Evolutionary conservation across 2,329 filamentous ascomycete genomes (phyloP).

Genomic region (Triangularia setosa): DNA sequence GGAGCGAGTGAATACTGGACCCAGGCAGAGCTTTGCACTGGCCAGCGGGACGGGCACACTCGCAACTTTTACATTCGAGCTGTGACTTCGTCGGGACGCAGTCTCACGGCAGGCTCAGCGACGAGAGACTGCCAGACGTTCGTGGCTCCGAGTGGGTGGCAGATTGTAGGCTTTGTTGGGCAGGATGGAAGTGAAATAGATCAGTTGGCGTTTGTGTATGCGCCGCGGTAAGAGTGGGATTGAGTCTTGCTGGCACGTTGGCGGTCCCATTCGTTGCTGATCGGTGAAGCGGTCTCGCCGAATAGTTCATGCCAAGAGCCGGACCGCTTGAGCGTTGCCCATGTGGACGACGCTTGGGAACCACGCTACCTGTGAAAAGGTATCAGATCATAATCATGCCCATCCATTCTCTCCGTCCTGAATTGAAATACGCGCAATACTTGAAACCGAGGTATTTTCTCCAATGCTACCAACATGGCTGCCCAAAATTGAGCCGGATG

Average conservation of each 20-base stretch:
- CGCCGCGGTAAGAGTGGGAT: slow-evolving; percentile 33
- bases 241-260: not conserved
- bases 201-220: slow-evolving; percentile 48
- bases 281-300: not conserved
- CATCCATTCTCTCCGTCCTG: not conserved
- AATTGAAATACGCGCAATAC: not conserved
- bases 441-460: not conserved
- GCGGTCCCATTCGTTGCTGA: not conserved
- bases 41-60: slow-evolving; percentile 41
- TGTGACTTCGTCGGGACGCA: slow-evolving; percentile 47
- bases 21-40: slow-evolving; percentile 47
- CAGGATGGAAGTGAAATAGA: slow-evolving; percentile 54
- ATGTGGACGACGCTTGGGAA: not conserved
- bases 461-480: not conserved
- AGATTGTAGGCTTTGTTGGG: slow-evolving; percentile 51
- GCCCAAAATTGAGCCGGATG: not conserved
- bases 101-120: slow-evolving; percentile 40
- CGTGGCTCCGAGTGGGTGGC: slow-evolving; percentile 45
- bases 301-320: not conserved
- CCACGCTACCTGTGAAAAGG: not conserved
- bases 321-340: not conserved
- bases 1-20: slow-evolving; percentile 46
- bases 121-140: slow-evolving; percentile 46
- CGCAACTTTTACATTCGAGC: slow-evolving; percentile 54
- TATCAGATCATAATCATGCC: not conserved